phyloP scores from a whole-genome alignment of 345 rosid genomes.

The Odontarrhena argentea region DNA sequence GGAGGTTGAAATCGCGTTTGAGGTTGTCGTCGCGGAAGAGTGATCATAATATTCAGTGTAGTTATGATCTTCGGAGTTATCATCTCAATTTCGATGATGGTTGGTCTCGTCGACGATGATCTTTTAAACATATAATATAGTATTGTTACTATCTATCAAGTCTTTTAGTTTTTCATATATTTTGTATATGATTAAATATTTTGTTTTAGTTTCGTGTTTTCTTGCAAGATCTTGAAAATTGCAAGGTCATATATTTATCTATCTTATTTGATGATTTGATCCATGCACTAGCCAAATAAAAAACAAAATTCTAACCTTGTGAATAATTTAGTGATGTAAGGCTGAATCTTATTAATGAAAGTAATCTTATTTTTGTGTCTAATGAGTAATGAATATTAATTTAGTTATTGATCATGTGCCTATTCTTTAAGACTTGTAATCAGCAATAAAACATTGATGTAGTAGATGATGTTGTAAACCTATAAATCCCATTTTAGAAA shows the following conservation, averaged over 20 bases:
- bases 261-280: too few relatives aligned
- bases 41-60: conserved; percentile 40
- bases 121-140: not conserved
- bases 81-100: conserved; percentile 52
- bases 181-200: conserved; percentile 17
- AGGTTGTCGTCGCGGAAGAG: conserved; percentile 33
- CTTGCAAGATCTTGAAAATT: not conserved
- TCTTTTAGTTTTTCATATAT: conserved; percentile 11
- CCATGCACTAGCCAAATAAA: too few relatives aligned
- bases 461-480: not conserved
- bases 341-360: too few relatives aligned
- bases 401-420: not conserved
- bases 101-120: conserved; percentile 34
- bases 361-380: too few relatives aligned
- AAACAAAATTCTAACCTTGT: too few relatives aligned
- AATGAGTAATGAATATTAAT: too few relatives aligned
- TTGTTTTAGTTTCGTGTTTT: not conserved
- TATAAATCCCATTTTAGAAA: not conserved
- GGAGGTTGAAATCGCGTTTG: conserved; percentile 48
- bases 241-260: not conserved
- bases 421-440: not conserved
- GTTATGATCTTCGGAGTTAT: conserved; percentile 48
- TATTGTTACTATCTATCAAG: not conserved
- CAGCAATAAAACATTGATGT: not conserved
- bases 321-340: too few relatives aligned